Evolutionary conservation across 2,329 filamentous ascomycete species (phyloP).

Genomic region (Hypoxylon sp.): DNA sequence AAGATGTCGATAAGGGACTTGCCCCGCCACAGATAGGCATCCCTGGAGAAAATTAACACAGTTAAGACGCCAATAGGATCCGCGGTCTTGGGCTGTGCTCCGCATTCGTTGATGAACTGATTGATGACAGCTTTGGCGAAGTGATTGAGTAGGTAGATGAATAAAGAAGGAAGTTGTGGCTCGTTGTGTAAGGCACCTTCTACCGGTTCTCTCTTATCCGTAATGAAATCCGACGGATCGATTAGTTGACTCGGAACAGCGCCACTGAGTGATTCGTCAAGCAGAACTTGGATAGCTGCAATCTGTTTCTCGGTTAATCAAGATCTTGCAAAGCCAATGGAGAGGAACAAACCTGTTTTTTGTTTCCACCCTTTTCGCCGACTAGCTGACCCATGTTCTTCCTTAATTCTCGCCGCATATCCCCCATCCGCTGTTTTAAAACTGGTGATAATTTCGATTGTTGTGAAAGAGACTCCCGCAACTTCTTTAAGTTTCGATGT

Average conservation of each 20-base stretch:
- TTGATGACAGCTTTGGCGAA: slow-evolving; percentile 80
- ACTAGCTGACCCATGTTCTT: slow-evolving; percentile 82
- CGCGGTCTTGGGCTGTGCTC: slow-evolving; percentile 74
- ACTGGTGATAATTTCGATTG: slow-evolving; percentile 68
- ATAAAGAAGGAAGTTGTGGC: slow-evolving; percentile 71
- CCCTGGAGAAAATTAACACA: slow-evolving; percentile 80
- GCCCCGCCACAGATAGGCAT: slow-evolving; percentile 76
- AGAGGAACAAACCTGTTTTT: slow-evolving; percentile 63
- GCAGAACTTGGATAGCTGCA: slow-evolving; percentile 63
- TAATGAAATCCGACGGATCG: slow-evolving; percentile 69
- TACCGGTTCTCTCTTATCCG: slow-evolving; percentile 61
- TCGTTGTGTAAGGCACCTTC: slow-evolving; percentile 68
- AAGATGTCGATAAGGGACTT: slow-evolving; percentile 84
- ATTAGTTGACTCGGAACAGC: slow-evolving; percentile 66
- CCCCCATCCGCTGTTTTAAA: slow-evolving; percentile 77
- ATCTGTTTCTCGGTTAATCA: slow-evolving; percentile 54
- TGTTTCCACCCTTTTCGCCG: slow-evolving; percentile 74
- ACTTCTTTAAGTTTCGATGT: slow-evolving; percentile 76
- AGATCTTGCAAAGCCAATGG: background rate
- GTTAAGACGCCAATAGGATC: slow-evolving; percentile 85
- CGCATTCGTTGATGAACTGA: slow-evolving; percentile 78
- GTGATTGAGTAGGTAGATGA: slow-evolving; percentile 83
- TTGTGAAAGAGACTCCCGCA: slow-evolving; percentile 63
- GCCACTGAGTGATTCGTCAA: slow-evolving; percentile 69
- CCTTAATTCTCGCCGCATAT: slow-evolving; percentile 79